Conservation (phyloP, 345 rosid genomes). For the Eutrema heterophyllum region DNA sequence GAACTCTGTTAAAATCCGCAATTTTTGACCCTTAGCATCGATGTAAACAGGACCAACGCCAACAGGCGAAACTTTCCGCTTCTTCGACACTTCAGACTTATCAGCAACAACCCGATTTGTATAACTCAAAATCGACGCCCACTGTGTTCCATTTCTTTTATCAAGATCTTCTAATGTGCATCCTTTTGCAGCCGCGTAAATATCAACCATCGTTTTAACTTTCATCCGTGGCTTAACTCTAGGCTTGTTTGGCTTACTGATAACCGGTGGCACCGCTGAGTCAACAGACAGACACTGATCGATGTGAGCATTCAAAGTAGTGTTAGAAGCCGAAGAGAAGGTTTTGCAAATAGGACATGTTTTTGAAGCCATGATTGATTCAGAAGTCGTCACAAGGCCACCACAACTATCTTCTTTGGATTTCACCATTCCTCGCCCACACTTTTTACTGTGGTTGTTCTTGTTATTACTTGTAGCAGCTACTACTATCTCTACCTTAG, state of each 20-base stretch:
- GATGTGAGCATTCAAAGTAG: conserved; percentile 97
- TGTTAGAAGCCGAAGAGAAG: conserved; percentile 92
- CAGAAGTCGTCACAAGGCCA: conserved; percentile 36
- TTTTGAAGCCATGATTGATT: conserved; percentile 49
- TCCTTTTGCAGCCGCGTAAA: conserved; percentile 55
- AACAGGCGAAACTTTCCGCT: conserved; percentile 44
- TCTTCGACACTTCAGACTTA: conserved; percentile 37
- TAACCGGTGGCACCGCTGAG: conserved; percentile 51
- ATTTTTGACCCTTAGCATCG: conserved; percentile 79
- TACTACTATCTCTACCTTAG: conserved; percentile 40
- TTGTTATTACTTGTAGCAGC: conserved; percentile 32
- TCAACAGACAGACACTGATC: conserved; percentile 93
- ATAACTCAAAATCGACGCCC: conserved; percentile 34
- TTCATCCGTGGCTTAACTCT: conserved; percentile 68
- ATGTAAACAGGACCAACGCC: conserved; percentile 77
- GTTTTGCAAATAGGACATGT: conserved; percentile 98
- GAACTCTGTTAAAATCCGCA: conserved; percentile 72
- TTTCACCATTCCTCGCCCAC: conserved; percentile 60
- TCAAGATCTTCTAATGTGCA: conserved; percentile 94
- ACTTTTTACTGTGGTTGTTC: conserved; percentile 49
- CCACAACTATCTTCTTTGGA: conserved; percentile 50
- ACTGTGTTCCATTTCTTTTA: conserved; percentile 63
- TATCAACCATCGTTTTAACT: conserved; percentile 73
- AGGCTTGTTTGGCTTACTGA: conserved; percentile 53
- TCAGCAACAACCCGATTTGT: conserved; percentile 37